These are phyloP conservation scores for Penicillium sp. DNA, from an alignment of 2,329 filamentous ascomycete genomes.

Conservation along the genomic window DNA sequence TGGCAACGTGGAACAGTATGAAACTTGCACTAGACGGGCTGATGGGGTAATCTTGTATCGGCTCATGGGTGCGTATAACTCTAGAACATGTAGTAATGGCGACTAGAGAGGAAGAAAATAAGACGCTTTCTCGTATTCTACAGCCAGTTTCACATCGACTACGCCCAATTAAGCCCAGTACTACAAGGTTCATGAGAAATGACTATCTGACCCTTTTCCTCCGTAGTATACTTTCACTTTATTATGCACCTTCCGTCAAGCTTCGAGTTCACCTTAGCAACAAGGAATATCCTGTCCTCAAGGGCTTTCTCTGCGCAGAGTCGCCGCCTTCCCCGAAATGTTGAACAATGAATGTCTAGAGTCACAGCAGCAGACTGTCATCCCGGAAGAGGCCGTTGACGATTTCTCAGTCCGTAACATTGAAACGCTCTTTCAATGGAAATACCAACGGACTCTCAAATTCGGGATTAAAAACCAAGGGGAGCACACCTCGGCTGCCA, in stretches of 20 bases:
- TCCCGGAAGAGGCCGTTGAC: not conserved
- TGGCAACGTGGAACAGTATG: too few species aligned
- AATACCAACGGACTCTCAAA: not conserved
- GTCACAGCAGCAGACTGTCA: not conserved
- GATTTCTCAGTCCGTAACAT: not conserved
- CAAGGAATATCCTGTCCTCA: constrained; percentile 4
- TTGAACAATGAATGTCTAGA: not conserved
- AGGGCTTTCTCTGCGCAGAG: constrained; percentile 4
- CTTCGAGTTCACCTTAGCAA: constrained; percentile 1
- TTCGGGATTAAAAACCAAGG: not conserved
- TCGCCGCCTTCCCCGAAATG: constrained; percentile 1
- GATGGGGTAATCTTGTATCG: too few species aligned
- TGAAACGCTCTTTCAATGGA: not conserved
- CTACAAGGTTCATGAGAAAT: too few species aligned
- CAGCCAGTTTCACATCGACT: too few species aligned
- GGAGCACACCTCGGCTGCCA: not conserved
- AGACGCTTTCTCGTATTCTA: too few species aligned
- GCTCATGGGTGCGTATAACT: too few species aligned
- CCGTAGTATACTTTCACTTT: constrained; percentile 4
- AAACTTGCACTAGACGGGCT: too few species aligned
- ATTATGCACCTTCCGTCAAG: constrained; percentile 4
- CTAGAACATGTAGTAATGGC: too few species aligned
- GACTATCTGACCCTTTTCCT: too few species aligned
- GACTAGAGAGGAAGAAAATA: too few species aligned
- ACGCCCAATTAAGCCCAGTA: too few species aligned